These are phyloP conservation scores for Apiotrichum brassicae DNA, from an alignment of 1,284 basidiomycete species.

Conservation along the genomic window DNA sequence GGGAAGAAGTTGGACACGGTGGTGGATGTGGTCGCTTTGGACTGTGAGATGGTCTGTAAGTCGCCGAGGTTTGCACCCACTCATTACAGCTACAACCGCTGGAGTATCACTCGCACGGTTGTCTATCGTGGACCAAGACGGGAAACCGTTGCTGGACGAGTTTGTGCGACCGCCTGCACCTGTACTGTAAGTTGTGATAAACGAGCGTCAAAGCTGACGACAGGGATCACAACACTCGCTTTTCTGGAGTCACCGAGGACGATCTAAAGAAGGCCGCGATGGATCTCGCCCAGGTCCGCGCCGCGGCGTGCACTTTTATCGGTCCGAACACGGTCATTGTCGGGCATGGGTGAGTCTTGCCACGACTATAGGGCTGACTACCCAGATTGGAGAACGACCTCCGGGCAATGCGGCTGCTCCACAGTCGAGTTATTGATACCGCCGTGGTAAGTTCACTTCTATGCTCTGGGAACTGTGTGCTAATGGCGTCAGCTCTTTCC, in stretches of 20 bases:
- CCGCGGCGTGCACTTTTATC: constrained; percentile 62
- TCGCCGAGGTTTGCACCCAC: not conserved
- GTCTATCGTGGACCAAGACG: constrained; percentile 71
- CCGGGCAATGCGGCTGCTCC: constrained; percentile 75
- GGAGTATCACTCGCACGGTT: constrained; percentile 80
- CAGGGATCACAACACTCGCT: constrained; percentile 79
- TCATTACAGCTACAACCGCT: constrained; percentile 60
- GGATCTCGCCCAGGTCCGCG: constrained; percentile 60
- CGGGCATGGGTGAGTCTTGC: constrained; percentile 52
- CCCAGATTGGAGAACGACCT: constrained; percentile 77
- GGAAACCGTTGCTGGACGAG: constrained; percentile 70
- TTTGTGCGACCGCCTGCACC: constrained; percentile 69
- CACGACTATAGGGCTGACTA: not conserved
- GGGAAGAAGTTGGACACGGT: not conserved
- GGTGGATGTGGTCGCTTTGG: constrained; percentile 67
- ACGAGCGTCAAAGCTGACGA: not conserved
- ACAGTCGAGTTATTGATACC: constrained; percentile 74
- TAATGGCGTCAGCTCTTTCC: constrained; percentile 58
- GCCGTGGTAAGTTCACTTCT: constrained; percentile 49
- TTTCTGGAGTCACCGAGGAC: constrained; percentile 71
- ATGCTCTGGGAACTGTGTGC: not conserved
- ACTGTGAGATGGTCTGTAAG: constrained; percentile 79
- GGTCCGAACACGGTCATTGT: constrained; percentile 72
- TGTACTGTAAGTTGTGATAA: constrained; percentile 58
- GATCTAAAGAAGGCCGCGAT: constrained; percentile 57